A percentile compares a stretch with the other conserved stretches of the same genome.
Evolutionary conservation across 78 protist species (phyloP).

Genomic region (Pigoraptor vietnamica): DNA sequence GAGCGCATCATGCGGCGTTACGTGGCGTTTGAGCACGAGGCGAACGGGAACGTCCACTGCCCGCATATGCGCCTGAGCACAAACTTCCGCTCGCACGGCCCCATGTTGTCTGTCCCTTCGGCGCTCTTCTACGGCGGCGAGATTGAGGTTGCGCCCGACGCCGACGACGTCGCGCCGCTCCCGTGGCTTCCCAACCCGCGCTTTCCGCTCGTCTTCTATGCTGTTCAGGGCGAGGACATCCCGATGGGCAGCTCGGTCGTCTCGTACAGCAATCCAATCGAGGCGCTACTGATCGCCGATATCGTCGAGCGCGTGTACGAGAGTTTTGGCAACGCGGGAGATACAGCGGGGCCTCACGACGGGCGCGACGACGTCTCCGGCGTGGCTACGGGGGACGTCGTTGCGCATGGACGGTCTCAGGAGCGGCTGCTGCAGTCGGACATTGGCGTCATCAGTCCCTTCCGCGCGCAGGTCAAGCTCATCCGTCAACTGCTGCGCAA

Average conservation of each 20-base stretch:
- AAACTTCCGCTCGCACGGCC: constrained; percentile 36
- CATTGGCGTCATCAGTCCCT: neutral
- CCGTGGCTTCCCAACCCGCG: constrained; percentile 21
- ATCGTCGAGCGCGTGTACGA: neutral
- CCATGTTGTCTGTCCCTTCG: constrained; percentile 9
- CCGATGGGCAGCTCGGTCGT: constrained; percentile 9
- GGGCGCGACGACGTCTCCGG: neutral
- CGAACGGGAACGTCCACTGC: neutral
- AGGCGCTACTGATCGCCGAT: neutral
- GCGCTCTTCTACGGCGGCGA: constrained; percentile 12
- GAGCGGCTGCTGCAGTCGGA: neutral
- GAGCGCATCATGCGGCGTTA: constrained; percentile 22
- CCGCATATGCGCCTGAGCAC: neutral
- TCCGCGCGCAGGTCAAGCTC: constrained; percentile 10
- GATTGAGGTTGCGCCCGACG: neutral
- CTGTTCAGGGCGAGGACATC: neutral
- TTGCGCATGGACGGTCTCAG: neutral
- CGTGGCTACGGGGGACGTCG: neutral
- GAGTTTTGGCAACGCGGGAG: neutral
- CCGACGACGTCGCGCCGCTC: neutral
- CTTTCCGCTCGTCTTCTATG: constrained; percentile 21
- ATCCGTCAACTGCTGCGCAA: constrained; percentile 8
- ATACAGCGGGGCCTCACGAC: neutral
- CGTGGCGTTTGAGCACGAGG: neutral
- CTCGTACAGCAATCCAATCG: constrained; percentile 6